These are phyloP conservation scores for Aegilops longissima DNA, from an alignment of 176 grass and related monocot species.

Conservation along the genomic window DNA sequence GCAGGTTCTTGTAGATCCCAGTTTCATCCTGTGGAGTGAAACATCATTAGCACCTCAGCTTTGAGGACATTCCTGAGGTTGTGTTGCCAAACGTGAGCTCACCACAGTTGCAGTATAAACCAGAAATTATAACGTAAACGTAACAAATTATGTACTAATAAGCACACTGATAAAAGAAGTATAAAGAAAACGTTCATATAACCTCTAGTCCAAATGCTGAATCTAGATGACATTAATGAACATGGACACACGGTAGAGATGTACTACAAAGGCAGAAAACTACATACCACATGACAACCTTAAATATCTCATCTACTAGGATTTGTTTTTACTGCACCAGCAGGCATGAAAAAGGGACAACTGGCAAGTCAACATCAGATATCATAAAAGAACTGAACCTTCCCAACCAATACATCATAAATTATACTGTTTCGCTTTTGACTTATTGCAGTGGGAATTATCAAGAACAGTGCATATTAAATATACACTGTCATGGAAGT, in stretches of 20 bases:
- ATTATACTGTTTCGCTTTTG: constrained; percentile 33
- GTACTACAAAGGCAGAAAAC: background rate
- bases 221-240: constrained; percentile 28
- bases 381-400: constrained; percentile 45
- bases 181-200: constrained; percentile 5
- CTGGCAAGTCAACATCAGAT: constrained; percentile 45
- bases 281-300: background rate
- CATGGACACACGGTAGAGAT: constrained; percentile 4
- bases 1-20: constrained; percentile 94
- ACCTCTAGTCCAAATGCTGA: background rate
- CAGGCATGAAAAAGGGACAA: constrained; percentile 24
- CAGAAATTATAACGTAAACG: background rate
- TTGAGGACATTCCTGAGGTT: constrained; percentile 1
- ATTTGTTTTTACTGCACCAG: constrained; percentile 26
- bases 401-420: constrained; percentile 46
- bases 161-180: background rate
- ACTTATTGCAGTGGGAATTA: constrained; percentile 43
- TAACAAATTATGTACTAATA: background rate
- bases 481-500: constrained; percentile 28
- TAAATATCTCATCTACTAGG: constrained; percentile 31
- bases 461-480: constrained; percentile 47
- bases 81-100: background rate
- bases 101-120: constrained; percentile 22
- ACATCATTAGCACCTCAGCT: constrained; percentile 24
- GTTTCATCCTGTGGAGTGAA: constrained; percentile 81